Evolutionary conservation across 2,329 filamentous ascomycete genomes (phyloP).

Genomic region (Arthrinium phaeospermum): DNA sequence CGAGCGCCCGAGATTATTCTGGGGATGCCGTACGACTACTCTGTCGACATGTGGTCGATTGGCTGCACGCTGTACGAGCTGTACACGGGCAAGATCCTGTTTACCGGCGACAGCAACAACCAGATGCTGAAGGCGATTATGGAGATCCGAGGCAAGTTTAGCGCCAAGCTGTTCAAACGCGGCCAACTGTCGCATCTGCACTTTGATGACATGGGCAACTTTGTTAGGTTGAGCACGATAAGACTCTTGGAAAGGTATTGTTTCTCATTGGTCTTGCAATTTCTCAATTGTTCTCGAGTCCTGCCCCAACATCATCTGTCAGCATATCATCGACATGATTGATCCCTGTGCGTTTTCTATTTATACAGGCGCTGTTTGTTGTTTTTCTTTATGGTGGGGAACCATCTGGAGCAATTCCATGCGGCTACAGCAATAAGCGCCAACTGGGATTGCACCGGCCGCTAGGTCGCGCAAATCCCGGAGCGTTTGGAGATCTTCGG

Average conservation of each 20-base stretch:
- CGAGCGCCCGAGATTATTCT: constrained; percentile 96
- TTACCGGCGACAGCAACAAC: constrained; percentile 94
- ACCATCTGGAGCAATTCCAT: not conserved
- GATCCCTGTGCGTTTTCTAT: constrained; percentile 20
- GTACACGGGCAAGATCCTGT: constrained; percentile 96
- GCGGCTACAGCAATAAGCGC: not conserved
- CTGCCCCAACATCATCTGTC: not conserved
- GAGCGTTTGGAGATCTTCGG: not conserved
- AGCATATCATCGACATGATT: not conserved
- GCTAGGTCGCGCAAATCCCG: not conserved
- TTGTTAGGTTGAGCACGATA: constrained; percentile 86
- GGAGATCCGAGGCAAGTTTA: constrained; percentile 92
- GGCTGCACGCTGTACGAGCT: constrained; percentile 97
- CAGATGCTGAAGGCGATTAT: constrained; percentile 97
- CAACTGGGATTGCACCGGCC: not conserved
- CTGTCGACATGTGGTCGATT: constrained; percentile 97
- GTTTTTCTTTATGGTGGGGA: constrained; percentile 24
- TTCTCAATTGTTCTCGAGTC: not conserved
- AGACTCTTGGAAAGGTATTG: constrained; percentile 79
- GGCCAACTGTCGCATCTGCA: constrained; percentile 78
- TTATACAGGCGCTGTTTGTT: constrained; percentile 26
- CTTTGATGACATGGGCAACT: constrained; percentile 85
- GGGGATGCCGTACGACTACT: constrained; percentile 93
- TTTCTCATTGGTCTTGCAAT: not conserved
- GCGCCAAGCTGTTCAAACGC: constrained; percentile 84